Base-by-base conservation (phyloP, 495 filamentous ascomycete species). In the Xeromyces bisporus region DNA sequence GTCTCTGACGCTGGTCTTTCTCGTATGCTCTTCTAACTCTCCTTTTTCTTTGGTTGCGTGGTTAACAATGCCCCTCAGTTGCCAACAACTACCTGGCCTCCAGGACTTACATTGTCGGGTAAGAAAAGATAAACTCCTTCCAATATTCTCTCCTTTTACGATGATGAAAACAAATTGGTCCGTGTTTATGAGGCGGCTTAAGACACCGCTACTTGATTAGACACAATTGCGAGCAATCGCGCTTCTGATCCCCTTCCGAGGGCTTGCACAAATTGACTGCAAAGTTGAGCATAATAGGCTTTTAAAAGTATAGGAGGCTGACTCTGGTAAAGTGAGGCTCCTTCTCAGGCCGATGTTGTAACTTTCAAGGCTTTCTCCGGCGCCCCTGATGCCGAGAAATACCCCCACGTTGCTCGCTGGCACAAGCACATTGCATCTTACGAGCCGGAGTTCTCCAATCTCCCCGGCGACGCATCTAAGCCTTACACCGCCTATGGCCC, bases 111-210 rank as follows among this genome's bases (percentile, higher is more conserved):
- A 73, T 97, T 48, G 68, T 76, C 61, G 86, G 85, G 85, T 93
- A 78, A 58, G 71, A 51, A 37, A 34, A 18, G 21, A 21, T 18
- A 32, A 28, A 39, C 26, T 23, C 31, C 32, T 38, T 32, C 36
- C 31, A 32, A 15, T 40, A 34, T 23, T 28, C 13, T 32, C 18
- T 23, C 34, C 24, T 33, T 31, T 24, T 39, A 40, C 48, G 38
- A 71, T 89, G 83, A 92, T 91, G 83, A 89, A 67, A 73, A 71
- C 46, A 71, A 52, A 75, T 83, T 91, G 82, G 86, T 93, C 86
- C 85, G 85, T 93, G 85, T 93, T 93, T 69, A 84, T 75, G 80
- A 93, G 79, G 77, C 77, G 85, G 75, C 68, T 83, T 84, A 93
- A 93, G 84, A 91, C 79, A 77, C 75, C 80, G 78, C 71, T 64